Percentiles rank a stretch among this genome's conserved stretches.
Conservation (phyloP, 1,139 yeast species). For the Kodamaea ohmeri region DNA sequence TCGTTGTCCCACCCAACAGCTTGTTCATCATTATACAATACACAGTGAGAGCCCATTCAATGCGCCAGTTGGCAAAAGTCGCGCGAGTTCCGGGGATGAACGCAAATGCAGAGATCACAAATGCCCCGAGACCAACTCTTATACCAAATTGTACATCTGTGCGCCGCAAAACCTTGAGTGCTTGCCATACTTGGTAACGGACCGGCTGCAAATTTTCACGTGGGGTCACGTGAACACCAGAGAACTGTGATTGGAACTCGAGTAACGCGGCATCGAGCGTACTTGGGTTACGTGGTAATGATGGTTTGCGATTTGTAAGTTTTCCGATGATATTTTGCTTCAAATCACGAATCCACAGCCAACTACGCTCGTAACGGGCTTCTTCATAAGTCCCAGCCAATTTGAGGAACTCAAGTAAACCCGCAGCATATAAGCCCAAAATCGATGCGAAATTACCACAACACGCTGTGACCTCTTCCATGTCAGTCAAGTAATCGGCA, state of each 20-base stretch:
- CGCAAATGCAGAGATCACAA: constrained; percentile 64
- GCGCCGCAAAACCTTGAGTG: constrained; percentile 40
- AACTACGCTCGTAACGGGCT: constrained; percentile 31
- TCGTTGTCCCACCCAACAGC: constrained; percentile 81
- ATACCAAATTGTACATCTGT: constrained; percentile 77
- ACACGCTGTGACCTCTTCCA: constrained; percentile 81
- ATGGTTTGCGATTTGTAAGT: neutral
- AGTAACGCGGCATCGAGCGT: constrained; percentile 38
- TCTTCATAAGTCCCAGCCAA: constrained; percentile 44
- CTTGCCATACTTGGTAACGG: constrained; percentile 30
- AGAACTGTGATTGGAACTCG: constrained; percentile 33
- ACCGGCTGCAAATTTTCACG: constrained; percentile 1
- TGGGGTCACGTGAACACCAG: too few relatives aligned
- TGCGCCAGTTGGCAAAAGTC: constrained; percentile 63
- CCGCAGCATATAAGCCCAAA: constrained; percentile 60
- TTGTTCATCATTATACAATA: constrained; percentile 84
- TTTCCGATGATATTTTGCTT: neutral
- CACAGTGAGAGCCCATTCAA: constrained; percentile 83
- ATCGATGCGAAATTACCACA: constrained; percentile 78
- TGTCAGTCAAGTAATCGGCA: constrained; percentile 48
- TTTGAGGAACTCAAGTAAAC: constrained; percentile 48
- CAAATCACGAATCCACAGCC: constrained; percentile 45
- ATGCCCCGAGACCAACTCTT: constrained; percentile 77
- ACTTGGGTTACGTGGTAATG: constrained; percentile 10
- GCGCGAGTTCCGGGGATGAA: constrained; percentile 56